phyloP scores from a whole-genome alignment of 257 asterid genomes.

The Knoxia roxburghii region DNA sequence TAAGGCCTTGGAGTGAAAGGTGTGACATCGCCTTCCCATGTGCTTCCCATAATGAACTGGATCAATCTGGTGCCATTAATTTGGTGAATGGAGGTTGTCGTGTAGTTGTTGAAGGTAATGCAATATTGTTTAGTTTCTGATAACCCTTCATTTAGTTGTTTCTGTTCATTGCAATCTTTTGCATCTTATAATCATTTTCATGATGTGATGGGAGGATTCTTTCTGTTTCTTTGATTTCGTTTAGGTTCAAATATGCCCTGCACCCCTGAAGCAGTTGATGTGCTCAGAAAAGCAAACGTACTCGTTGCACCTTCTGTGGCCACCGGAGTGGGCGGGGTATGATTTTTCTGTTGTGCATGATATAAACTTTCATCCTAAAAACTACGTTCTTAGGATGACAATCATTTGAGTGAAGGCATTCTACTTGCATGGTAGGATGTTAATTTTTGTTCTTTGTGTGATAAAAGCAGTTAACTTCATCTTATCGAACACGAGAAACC shows the following conservation, averaged over 20 bases:
- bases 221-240: constrained; percentile 9
- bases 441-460: background rate
- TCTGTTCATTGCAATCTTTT: background rate
- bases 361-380: background rate
- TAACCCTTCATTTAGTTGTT: background rate
- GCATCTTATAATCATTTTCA: background rate
- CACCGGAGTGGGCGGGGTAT: constrained; percentile 99
- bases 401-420: background rate
- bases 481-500: background rate
- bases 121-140: constrained; percentile 1
- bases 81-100: constrained; percentile 86
- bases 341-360: constrained; percentile 14
- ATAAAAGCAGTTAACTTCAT: background rate
- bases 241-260: constrained; percentile 98
- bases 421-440: background rate
- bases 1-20: constrained; percentile 96
- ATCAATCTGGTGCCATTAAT: constrained; percentile 83
- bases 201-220: constrained; percentile 12
- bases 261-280: constrained; percentile 86
- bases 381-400: background rate
- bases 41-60: constrained; percentile 91
- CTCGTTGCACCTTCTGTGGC: constrained; percentile 93
- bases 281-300: constrained; percentile 76
- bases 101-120: constrained; percentile 84
- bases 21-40: constrained; percentile 95